Evolutionary conservation across 805 yeast genomes (phyloP).

Genomic region (Teunomyces panamensis): DNA sequence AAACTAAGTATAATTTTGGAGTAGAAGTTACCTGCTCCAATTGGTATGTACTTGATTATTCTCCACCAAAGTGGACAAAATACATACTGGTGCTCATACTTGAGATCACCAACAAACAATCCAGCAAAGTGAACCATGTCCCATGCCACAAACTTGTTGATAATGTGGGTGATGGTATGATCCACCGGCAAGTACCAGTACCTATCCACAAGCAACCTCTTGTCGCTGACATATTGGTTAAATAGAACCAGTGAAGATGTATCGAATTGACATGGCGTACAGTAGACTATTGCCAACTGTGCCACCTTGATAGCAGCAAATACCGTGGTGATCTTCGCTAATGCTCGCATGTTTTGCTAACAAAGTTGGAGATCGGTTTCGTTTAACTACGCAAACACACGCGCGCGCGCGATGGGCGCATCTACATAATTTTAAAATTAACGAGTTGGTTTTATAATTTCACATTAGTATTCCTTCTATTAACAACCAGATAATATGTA

Average conservation of each 20-base stretch:
- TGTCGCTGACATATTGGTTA: conserved; percentile 8
- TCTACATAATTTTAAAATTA: background rate
- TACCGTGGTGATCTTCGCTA: conserved; percentile 7
- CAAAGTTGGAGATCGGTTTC: too few relatives aligned
- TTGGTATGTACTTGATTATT: conserved; percentile 29
- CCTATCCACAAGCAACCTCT: background rate
- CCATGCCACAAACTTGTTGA: conserved; percentile 69
- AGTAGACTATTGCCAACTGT: conserved; percentile 36
- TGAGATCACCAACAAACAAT: conserved; percentile 45
- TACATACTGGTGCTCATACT: conserved; percentile 89
- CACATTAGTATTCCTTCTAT: background rate
- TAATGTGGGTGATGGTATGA: conserved; percentile 16
- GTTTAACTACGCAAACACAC: too few relatives aligned
- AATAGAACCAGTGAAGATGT: conserved; percentile 43
- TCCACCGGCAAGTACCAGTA: conserved; percentile 2
- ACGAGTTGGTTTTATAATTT: background rate
- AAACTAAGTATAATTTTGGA: conserved; percentile 46
- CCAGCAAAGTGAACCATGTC: conserved; percentile 77
- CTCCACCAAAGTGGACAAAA: conserved; percentile 79
- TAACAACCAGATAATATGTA: background rate
- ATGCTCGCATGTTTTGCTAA: background rate
- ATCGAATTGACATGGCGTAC: conserved; percentile 48
- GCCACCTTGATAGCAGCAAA: conserved; percentile 32
- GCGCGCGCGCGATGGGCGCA: background rate
- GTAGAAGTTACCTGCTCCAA: conserved; percentile 36